Evolutionary conservation across 163 green algal species (phyloP).

Genomic region (Scenedesmus sp.): DNA sequence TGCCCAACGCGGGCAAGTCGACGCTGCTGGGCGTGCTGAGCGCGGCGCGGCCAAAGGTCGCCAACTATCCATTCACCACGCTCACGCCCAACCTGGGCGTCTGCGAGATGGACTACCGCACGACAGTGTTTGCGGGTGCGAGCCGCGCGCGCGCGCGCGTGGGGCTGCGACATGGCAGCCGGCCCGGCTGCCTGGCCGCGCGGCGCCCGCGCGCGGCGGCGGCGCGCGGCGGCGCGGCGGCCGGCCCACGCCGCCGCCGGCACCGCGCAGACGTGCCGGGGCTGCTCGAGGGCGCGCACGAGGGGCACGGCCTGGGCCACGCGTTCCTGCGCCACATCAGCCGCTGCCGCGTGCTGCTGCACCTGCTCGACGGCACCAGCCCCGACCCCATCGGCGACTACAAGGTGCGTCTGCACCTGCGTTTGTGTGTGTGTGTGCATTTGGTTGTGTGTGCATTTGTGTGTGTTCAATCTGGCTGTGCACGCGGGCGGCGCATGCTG

Average conservation of each 20-base stretch:
- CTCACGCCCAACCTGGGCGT: conserved; percentile 95
- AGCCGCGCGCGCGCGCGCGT: not conserved
- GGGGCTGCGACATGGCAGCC: too few relatives aligned
- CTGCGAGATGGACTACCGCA: conserved; percentile 84
- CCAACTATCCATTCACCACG: conserved; percentile 95
- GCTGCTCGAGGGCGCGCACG: conserved; percentile 95
- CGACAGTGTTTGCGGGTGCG: conserved; percentile 46
- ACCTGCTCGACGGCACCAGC: conserved; percentile 94
- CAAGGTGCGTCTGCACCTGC: too few relatives aligned
- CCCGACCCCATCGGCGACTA: conserved; percentile 94
- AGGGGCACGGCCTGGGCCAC: conserved; percentile 91
- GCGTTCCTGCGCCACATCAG: conserved; percentile 87
- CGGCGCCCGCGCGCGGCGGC: not conserved
- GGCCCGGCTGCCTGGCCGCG: too few relatives aligned
- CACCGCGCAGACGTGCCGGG: conserved; percentile 95
- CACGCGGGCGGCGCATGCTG: too few relatives aligned
- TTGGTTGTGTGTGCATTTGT: too few relatives aligned
- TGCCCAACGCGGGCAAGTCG: conserved; percentile 93
- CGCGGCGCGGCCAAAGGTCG: conserved; percentile 83
- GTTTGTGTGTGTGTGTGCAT: too few relatives aligned
- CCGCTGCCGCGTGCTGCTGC: conserved; percentile 78
- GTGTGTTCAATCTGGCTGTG: too few relatives aligned
- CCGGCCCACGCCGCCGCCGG: too few relatives aligned
- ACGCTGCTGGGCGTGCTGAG: conserved; percentile 88
- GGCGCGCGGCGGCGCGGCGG: conserved; percentile 56